A percentile compares a stretch with the other conserved stretches of the same genome.
These are phyloP conservation scores for Claviceps spartinae DNA, from an alignment of 2,329 filamentous ascomycete species.

Conservation along the genomic window DNA sequence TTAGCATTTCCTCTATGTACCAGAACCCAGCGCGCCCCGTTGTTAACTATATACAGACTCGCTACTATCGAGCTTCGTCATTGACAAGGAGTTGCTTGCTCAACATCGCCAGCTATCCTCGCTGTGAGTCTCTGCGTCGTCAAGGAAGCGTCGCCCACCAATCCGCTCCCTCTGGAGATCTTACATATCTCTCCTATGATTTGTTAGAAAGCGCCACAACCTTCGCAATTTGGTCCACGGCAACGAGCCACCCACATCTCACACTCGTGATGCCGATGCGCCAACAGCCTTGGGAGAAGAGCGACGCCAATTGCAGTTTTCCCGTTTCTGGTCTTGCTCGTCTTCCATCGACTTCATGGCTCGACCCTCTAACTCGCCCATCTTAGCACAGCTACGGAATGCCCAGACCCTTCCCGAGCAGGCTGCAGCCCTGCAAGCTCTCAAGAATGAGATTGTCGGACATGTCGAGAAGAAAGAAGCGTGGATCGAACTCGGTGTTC, in stretches of 20 bases:
- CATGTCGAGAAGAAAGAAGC: conserved; percentile 76
- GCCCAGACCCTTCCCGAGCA: conserved; percentile 39
- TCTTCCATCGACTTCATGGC: conserved; percentile 31
- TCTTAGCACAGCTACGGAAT: conserved; percentile 43
- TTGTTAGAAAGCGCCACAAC: not conserved
- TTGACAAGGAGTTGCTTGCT: not conserved
- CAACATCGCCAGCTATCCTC: not conserved
- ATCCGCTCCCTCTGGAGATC: no score
- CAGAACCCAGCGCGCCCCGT: no score
- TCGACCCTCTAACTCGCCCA: conserved; percentile 35
- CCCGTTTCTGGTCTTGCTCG: not conserved
- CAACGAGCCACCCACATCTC: not conserved
- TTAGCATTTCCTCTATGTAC: no score
- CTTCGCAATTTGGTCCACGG: not conserved
- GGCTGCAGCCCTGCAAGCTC: conserved; percentile 47
- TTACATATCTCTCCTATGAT: no score
- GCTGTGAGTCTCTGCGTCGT: not conserved
- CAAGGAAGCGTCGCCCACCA: not conserved
- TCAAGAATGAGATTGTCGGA: conserved; percentile 86
- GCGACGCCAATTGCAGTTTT: conserved; percentile 2
- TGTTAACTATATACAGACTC: no score
- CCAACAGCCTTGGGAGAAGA: conserved; percentile 3
- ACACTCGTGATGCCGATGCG: conserved; percentile 7
- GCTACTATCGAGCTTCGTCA: not conserved
- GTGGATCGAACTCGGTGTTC: conserved; percentile 56